Evolutionary conservation across 352 stramenopile species (phyloP).

Genomic region (Phytophthora colocasiae): DNA sequence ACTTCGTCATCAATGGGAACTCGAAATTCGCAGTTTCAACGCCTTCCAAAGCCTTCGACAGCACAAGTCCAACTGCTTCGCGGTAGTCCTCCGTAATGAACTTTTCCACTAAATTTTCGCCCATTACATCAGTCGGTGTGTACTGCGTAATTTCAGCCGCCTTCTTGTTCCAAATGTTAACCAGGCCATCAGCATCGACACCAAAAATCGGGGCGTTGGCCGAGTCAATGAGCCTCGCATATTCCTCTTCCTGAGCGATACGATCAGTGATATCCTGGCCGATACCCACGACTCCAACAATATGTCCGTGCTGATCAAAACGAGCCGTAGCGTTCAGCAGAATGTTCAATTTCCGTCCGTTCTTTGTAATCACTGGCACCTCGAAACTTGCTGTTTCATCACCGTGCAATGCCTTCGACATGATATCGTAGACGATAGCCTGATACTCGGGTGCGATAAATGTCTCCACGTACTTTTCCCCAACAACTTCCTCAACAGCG

Average conservation of each 20-base stretch:
- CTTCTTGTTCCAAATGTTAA: slow-evolving; percentile 79
- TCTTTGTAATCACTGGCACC: slow-evolving; percentile 66
- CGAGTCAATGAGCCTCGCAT: slow-evolving; percentile 69
- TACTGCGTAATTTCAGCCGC: slow-evolving; percentile 67
- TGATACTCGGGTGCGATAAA: slow-evolving; percentile 66
- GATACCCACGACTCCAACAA: slow-evolving; percentile 68
- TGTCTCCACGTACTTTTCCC: slow-evolving; percentile 63
- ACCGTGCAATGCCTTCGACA: slow-evolving; percentile 63
- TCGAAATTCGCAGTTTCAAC: slow-evolving; percentile 74
- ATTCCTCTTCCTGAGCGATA: slow-evolving; percentile 75
- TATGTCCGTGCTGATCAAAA: slow-evolving; percentile 53
- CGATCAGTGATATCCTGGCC: slow-evolving; percentile 59
- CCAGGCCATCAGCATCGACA: slow-evolving; percentile 58
- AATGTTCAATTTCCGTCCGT: slow-evolving; percentile 48
- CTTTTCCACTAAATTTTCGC: slow-evolving; percentile 61
- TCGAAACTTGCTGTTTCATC: slow-evolving; percentile 71
- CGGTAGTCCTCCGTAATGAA: slow-evolving; percentile 67
- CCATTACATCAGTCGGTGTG: slow-evolving; percentile 59
- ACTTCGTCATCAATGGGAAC: slow-evolving; percentile 80
- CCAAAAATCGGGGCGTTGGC: slow-evolving; percentile 81
- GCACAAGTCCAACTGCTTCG: slow-evolving; percentile 48
- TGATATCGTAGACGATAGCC: slow-evolving; percentile 53
- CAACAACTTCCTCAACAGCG: slow-evolving; percentile 56
- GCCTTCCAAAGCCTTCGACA: slow-evolving; percentile 55
- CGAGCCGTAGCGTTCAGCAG: slow-evolving; percentile 60